phyloP scores from a whole-genome alignment of 148 eudicot genomes.

The Fallopia convolvulus region DNA sequence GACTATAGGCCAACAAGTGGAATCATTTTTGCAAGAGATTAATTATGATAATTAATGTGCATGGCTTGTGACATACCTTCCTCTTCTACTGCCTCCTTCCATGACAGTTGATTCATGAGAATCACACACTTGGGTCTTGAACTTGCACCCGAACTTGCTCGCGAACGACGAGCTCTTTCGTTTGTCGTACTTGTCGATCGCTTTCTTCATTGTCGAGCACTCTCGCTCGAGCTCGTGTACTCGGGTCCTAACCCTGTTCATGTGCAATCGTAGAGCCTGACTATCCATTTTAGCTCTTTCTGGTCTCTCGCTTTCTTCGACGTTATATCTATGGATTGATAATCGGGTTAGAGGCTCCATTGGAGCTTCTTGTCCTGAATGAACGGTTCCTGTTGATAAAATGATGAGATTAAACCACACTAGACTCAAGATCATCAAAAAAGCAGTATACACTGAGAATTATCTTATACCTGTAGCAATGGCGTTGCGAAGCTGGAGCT shows the following conservation, averaged over 20 bases:
- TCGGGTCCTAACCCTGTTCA: constrained; percentile 82
- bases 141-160: constrained; percentile 78
- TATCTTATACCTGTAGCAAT: constrained; percentile 26
- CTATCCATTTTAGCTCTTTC: constrained; percentile 50
- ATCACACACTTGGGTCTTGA: constrained; percentile 93
- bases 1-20: neutral
- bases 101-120: constrained; percentile 78
- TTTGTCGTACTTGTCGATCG: constrained; percentile 52
- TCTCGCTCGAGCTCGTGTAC: constrained; percentile 87
- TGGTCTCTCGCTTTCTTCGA: neutral
- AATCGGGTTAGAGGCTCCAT: constrained; percentile 11
- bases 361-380: constrained; percentile 20
- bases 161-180: constrained; percentile 35
- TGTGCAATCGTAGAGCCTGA: constrained; percentile 65
- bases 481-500: constrained; percentile 91
- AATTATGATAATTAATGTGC: neutral
- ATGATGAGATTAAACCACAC: no score
- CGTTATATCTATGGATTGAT: constrained; percentile 6
- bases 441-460: no score
- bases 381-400: constrained; percentile 32
- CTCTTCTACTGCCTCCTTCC: constrained; percentile 38
- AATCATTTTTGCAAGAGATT: neutral
- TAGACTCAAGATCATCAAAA: no score
- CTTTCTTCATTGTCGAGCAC: constrained; percentile 77
- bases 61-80: constrained; percentile 15